phyloP scores from a whole-genome alignment of 768 basidiomycete genomes.

The Amanita rimosa region DNA sequence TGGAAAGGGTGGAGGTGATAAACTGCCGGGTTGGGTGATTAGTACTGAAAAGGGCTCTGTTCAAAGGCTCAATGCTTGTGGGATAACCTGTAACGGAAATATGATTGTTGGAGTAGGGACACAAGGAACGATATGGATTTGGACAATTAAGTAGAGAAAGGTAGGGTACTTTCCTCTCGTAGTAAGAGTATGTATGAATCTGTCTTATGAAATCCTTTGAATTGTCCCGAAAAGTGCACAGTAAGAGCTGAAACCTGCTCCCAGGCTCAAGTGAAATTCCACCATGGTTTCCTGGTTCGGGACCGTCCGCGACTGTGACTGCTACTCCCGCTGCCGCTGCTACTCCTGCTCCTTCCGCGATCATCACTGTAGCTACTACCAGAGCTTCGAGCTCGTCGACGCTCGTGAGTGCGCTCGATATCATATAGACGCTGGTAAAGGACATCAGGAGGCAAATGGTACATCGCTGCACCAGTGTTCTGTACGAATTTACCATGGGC shows the following conservation, averaged over 20 bases:
- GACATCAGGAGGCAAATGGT: constrained; percentile 6
- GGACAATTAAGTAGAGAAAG: constrained; percentile 14
- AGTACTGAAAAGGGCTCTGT: constrained; percentile 9
- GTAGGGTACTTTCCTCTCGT: background rate
- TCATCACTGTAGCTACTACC: background rate
- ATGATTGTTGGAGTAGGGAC: constrained; percentile 29
- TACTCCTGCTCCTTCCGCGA: constrained; percentile 4
- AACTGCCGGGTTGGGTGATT: background rate
- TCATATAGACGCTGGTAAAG: constrained; percentile 10
- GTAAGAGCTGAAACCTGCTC: background rate
- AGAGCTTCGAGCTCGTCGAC: background rate
- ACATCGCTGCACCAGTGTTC: background rate
- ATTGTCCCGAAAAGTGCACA: background rate
- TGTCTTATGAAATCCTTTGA: background rate
- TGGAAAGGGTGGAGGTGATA: background rate
- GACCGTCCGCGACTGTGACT: constrained; percentile 4
- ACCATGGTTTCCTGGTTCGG: constrained; percentile 5
- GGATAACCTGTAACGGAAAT: constrained; percentile 31
- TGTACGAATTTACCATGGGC: background rate
- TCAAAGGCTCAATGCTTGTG: constrained; percentile 25
- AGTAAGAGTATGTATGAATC: background rate
- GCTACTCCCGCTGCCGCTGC: background rate
- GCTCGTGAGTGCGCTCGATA: constrained; percentile 1
- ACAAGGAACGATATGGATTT: constrained; percentile 29
- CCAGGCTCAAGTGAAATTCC: constrained; percentile 4